Evolutionary conservation across 192 early-diverging fungal species (phyloP).

Genomic region (Dispira parvispora): DNA sequence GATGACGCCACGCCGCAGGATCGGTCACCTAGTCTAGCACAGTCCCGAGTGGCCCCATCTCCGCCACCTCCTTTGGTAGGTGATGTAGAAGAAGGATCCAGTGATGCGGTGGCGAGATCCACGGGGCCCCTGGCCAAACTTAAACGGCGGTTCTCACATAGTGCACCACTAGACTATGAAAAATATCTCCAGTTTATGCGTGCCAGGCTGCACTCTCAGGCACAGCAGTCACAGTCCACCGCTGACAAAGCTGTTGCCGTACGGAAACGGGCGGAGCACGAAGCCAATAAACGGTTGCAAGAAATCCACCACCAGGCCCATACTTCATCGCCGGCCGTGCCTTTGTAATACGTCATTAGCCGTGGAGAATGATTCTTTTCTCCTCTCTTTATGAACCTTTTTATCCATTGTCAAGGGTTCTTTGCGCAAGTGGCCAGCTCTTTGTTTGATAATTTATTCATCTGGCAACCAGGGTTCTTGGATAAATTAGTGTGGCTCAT

Average conservation of each 20-base stretch:
- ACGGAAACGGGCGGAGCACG: not conserved
- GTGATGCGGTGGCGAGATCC: not conserved
- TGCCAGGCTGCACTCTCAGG: conserved; percentile 2
- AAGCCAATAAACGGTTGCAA: conserved; percentile 2
- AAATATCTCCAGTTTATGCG: conserved; percentile 11
- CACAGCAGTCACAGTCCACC: conserved; percentile 2
- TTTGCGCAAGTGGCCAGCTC: too few relatives aligned
- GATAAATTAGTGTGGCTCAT: too few relatives aligned
- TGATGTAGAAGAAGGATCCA: not conserved
- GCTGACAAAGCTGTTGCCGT: not conserved
- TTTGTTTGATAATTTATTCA: too few relatives aligned
- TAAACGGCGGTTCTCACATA: conserved; percentile 4
- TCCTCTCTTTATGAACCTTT: too few relatives aligned
- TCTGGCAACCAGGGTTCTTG: too few relatives aligned
- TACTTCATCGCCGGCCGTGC: too few relatives aligned
- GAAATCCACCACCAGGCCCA: not conserved
- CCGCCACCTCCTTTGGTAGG: not conserved
- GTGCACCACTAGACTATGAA: conserved; percentile 6
- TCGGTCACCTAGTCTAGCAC: not conserved
- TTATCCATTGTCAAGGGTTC: too few relatives aligned
- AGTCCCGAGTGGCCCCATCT: conserved; percentile 10
- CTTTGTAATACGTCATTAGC: too few relatives aligned
- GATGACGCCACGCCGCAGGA: not conserved
- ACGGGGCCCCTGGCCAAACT: conserved; percentile 6
- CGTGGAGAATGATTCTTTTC: too few relatives aligned